Percentiles rank a stretch among this genome's conserved stretches.
phyloP scores from a whole-genome alignment of 2,329 filamentous ascomycete genomes.

The Fusarium graminum region DNA sequence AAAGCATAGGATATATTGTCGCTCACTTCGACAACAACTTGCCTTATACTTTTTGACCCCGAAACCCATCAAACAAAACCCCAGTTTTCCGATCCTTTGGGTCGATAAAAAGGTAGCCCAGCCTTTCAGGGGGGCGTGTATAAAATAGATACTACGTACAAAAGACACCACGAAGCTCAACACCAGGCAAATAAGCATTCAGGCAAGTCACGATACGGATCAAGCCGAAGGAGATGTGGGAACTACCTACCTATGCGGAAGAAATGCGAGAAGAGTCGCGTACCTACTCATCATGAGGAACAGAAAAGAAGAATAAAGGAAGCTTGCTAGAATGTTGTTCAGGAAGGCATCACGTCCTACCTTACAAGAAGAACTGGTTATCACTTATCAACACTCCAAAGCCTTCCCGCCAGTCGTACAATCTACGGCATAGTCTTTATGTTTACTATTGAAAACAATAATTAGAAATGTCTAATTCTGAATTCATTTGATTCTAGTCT shows the following conservation, averaged over 20 bases:
- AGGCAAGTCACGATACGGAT: slow-evolving; percentile 29
- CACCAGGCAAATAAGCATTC: slow-evolving; percentile 14
- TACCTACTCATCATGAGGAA: not conserved
- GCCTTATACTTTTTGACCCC: not conserved
- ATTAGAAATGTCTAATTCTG: not conserved
- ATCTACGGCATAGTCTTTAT: not conserved
- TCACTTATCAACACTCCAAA: slow-evolving; percentile 8
- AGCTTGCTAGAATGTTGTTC: not conserved
- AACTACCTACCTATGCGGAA: slow-evolving; percentile 4
- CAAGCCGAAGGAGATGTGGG: slow-evolving; percentile 20
- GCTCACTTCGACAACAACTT: not conserved
- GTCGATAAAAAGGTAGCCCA: slow-evolving; percentile 23
- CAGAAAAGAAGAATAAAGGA: not conserved
- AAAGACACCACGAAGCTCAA: slow-evolving; percentile 13
- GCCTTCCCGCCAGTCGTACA: not conserved
- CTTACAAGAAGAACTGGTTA: not conserved
- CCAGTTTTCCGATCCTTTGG: slow-evolving; percentile 28
- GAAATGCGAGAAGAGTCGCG: not conserved
- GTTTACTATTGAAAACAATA: not conserved
- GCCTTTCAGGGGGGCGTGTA: slow-evolving; percentile 18
- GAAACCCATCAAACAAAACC: slow-evolving; percentile 11
- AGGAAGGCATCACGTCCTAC: not conserved
- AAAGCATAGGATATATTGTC: too few species aligned
- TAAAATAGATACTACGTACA: not conserved
- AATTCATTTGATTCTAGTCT: not conserved